Evolutionary conservation across 805 yeast species (phyloP), one percentile per base, ranked within the genome.

Genomic region (Suhomyces emberorum): DNA sequence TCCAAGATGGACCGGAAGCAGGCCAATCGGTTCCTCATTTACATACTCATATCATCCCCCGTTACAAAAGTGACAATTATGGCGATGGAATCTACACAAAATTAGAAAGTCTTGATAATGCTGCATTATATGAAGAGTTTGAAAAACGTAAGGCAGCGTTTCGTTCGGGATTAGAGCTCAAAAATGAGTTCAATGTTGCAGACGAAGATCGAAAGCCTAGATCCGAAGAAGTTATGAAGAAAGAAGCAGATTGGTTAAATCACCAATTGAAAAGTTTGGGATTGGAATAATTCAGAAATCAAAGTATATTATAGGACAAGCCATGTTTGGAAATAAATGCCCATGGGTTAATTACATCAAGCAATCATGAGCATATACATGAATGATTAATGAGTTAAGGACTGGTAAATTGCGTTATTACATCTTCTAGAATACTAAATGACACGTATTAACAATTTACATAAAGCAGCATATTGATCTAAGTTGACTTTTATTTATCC

Each of bases 21-120:
- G 98, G 98, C 3, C 98, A 93, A 56, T 77, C 89, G n/a, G 81
- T 93, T 2, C 95, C 97, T 4, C 98, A 93, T 60, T 71, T 91
- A 19, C 98, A 93, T 58, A 83, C 96, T 15, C 99, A 93, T 57
- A 63, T 93, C 14, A 88, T 93, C 15, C 99, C 99, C 5, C 71
- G 99, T 27, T 79, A 73, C 55, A 69, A 66, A 34, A 65, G 66
- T 3, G 81, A 83, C 50, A 63, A 63, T 1, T 63, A 55, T 28
- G 88, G 88, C 1, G 96, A 87, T 55, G 80, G 76, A 26, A 73
- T 93, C 20, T 88, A 93, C 56, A 65, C 64, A n/a, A 60, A 69
- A 47, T 55, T 93, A 34, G 88, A 87, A 40, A 51, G 61, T 4
- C 49, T 65, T 35, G 82, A 80, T 41, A 69, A 76, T 47, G 77